phyloP scores from a whole-genome alignment of 805 yeast species.

The Metschnikowia dekortorum region DNA sequence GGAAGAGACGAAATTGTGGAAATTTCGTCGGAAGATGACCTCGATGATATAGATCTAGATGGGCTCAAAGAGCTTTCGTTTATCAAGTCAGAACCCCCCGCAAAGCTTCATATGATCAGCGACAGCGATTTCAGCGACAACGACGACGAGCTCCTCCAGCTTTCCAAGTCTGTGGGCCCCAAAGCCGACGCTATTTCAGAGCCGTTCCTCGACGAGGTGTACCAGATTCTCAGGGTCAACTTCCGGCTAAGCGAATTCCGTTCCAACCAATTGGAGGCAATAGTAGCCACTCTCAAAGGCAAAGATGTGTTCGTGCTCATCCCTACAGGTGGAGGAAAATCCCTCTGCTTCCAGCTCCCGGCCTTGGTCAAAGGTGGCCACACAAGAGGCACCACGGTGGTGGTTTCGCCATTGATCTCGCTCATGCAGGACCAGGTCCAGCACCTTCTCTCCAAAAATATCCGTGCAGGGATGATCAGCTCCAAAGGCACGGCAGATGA shows the following conservation, averaged over 20 bases:
- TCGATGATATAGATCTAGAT: conserved; percentile 16
- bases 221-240: conserved; percentile 47
- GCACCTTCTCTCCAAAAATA: conserved; percentile 61
- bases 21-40: conserved; percentile 32
- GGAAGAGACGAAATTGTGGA: conserved; percentile 40
- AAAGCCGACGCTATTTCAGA: not conserved
- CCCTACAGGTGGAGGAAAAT: conserved; percentile 99
- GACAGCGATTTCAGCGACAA: conserved; percentile 28
- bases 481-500: conserved; percentile 68
- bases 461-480: conserved; percentile 84
- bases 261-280: conserved; percentile 81
- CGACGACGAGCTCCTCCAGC: conserved; percentile 26
- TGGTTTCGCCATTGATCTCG: conserved; percentile 90
- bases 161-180: conserved; percentile 9
- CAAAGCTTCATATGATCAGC: conserved; percentile 4
- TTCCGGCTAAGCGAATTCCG: conserved; percentile 71
- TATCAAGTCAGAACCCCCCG: conserved; percentile 6
- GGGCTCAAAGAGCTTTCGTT: conserved; percentile 11
- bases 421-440: conserved; percentile 97
- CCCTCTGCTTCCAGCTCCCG: conserved; percentile 92
- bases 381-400: conserved; percentile 83
- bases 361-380: conserved; percentile 74
- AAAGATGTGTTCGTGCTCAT: conserved; percentile 88
- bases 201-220: conserved; percentile 67
- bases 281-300: conserved; percentile 70